Evolutionary conservation across 768 basidiomycete species (phyloP).

Genomic region (Lanmaoa rubissima): DNA sequence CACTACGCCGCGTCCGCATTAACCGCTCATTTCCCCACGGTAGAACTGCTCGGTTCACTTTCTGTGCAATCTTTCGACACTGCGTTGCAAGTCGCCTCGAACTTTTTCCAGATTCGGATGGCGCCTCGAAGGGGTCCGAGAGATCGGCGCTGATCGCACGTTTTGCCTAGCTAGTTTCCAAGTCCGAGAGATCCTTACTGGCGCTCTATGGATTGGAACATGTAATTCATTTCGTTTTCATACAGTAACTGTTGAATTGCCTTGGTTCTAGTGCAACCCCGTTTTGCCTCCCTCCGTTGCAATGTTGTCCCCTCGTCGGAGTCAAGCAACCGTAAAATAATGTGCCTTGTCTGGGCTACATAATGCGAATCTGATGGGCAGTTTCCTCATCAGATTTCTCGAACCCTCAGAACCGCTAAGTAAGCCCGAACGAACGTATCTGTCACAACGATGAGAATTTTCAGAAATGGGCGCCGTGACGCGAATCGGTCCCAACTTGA

Average conservation of each 20-base stretch:
- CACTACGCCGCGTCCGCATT: slow-evolving; percentile 1
- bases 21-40: background rate
- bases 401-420: background rate
- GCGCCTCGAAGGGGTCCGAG: no score
- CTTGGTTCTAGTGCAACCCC: background rate
- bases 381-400: slow-evolving; percentile 1
- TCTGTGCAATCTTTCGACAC: background rate
- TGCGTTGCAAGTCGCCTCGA: no score
- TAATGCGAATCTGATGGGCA: background rate
- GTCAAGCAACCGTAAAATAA: background rate
- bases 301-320: no score
- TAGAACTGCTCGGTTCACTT: background rate
- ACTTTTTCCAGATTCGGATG: no score
- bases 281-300: background rate
- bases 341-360: background rate
- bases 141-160: no score
- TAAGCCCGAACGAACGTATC: no score
- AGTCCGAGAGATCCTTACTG: no score
- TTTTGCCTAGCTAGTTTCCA: no score
- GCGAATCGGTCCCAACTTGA: background rate
- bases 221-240: background rate
- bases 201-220: background rate
- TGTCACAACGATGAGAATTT: background rate
- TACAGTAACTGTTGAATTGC: background rate
- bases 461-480: background rate